A percentile compares a stretch with the other conserved stretches of the same genome.
phyloP scores from a whole-genome alignment of 768 basidiomycete species.

The Hypsizygus marmoreus region DNA sequence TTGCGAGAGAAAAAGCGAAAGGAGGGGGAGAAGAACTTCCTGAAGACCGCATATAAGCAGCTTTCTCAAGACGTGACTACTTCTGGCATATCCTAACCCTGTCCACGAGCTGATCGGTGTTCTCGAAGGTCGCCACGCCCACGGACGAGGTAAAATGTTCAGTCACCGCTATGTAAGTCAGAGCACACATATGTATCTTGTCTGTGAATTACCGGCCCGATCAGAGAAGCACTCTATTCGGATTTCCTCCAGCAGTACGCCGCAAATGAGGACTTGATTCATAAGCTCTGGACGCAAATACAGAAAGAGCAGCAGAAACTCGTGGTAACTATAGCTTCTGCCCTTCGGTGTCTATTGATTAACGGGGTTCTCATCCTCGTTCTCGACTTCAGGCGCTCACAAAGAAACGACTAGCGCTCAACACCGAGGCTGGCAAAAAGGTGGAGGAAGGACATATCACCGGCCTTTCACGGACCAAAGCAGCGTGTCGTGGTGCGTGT shows the following conservation, averaged over 20 bases:
- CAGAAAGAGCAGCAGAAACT: constrained; percentile 24
- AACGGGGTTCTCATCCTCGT: background rate
- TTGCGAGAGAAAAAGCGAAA: constrained; percentile 19
- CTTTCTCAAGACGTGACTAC: constrained; percentile 17
- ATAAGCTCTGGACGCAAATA: constrained; percentile 22
- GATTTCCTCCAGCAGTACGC: constrained; percentile 24
- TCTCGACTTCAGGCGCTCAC: constrained; percentile 13
- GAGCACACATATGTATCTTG: no score
- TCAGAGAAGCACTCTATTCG: constrained; percentile 20
- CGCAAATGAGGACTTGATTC: constrained; percentile 25
- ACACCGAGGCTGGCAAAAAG: constrained; percentile 14
- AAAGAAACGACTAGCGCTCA: constrained; percentile 6
- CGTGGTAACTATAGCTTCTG: constrained; percentile 10
- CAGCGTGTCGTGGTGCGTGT: constrained; percentile 19
- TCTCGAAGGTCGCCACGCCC: constrained; percentile 12
- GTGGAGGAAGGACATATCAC: constrained; percentile 16
- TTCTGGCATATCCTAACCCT: background rate
- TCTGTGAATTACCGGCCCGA: background rate
- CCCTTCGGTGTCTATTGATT: background rate
- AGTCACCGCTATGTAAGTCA: constrained; percentile 16
- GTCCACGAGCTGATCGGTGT: background rate
- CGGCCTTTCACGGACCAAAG: constrained; percentile 19
- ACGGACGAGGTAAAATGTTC: constrained; percentile 16
- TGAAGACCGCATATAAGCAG: constrained; percentile 21
- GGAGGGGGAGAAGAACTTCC: constrained; percentile 20